These are phyloP conservation scores for Penicillium alfredii DNA, from an alignment of 495 filamentous ascomycete species.

Conservation along the genomic window DNA sequence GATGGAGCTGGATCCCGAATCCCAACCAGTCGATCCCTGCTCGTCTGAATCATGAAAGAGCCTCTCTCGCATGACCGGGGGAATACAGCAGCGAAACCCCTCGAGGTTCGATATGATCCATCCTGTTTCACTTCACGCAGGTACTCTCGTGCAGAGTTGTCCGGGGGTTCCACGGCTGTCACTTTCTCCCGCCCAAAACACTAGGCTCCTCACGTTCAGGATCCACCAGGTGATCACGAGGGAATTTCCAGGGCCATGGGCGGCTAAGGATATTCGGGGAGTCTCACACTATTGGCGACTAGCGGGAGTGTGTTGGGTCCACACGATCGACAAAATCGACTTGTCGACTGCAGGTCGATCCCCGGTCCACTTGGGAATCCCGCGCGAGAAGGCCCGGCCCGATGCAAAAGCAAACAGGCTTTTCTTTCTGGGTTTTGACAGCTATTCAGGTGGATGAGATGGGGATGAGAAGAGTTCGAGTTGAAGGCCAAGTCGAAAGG, in stretches of 20 bases:
- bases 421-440: slow-evolving; percentile 7
- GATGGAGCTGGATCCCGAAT: slow-evolving; percentile 1
- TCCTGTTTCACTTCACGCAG: too few relatives aligned
- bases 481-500: too few relatives aligned
- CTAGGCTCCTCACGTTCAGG: background rate
- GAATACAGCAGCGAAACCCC: slow-evolving; percentile 5
- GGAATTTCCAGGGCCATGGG: slow-evolving; percentile 33
- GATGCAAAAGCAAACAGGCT: slow-evolving; percentile 8
- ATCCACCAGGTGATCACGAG: slow-evolving; percentile 7
- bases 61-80: slow-evolving; percentile 5
- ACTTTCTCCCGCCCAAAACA: too few relatives aligned
- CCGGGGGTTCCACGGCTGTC: slow-evolving; percentile 12
- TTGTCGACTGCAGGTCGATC: slow-evolving; percentile 24
- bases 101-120: too few relatives aligned
- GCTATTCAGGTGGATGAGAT: too few relatives aligned
- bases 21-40: slow-evolving; percentile 6
- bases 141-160: too few relatives aligned
- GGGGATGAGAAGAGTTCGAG: too few relatives aligned
- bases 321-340: slow-evolving; percentile 14
- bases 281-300: slow-evolving; percentile 26
- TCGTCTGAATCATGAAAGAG: slow-evolving; percentile 21
- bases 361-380: slow-evolving; percentile 24
- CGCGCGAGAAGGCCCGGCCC: slow-evolving; percentile 17
- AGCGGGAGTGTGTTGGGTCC: slow-evolving; percentile 20
- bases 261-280: slow-evolving; percentile 35